Evolutionary conservation across 2,329 filamentous ascomycete species (phyloP).

Genomic region (Microascus cirrosus): DNA sequence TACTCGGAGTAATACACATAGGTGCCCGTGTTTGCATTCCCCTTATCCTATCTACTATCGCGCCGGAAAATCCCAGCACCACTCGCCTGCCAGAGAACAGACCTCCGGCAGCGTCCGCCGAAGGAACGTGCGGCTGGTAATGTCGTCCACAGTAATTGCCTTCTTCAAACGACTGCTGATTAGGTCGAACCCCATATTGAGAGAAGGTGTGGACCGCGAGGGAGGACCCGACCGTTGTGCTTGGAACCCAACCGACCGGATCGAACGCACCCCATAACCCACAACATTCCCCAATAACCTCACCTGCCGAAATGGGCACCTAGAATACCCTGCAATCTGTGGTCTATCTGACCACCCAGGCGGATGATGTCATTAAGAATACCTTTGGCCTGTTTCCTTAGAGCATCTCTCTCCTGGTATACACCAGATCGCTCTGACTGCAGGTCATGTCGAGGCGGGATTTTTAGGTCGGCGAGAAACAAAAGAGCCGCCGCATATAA

Average conservation of each 20-base stretch:
- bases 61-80: too few relatives aligned
- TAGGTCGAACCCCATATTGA: too few relatives aligned
- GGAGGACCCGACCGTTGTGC: too few relatives aligned
- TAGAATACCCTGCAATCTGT: neutral
- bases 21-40: too few relatives aligned
- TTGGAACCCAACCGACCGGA: neutral
- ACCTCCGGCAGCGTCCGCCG: too few relatives aligned
- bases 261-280: neutral
- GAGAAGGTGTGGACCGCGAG: too few relatives aligned
- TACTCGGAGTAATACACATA: too few relatives aligned
- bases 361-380: conserved; percentile 15
- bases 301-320: neutral
- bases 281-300: neutral
- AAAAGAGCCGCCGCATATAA: neutral
- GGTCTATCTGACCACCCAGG: conserved; percentile 17
- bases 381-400: conserved; percentile 10
- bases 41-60: too few relatives aligned
- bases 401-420: conserved; percentile 12
- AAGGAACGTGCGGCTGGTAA: too few relatives aligned
- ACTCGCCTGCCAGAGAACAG: too few relatives aligned
- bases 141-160: too few relatives aligned
- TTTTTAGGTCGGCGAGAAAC: neutral
- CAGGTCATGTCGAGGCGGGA: neutral
- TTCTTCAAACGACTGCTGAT: too few relatives aligned
- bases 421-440: conserved; percentile 7